Conservation (phyloP, 306 rosid species). For the Abrus precatorius region DNA sequence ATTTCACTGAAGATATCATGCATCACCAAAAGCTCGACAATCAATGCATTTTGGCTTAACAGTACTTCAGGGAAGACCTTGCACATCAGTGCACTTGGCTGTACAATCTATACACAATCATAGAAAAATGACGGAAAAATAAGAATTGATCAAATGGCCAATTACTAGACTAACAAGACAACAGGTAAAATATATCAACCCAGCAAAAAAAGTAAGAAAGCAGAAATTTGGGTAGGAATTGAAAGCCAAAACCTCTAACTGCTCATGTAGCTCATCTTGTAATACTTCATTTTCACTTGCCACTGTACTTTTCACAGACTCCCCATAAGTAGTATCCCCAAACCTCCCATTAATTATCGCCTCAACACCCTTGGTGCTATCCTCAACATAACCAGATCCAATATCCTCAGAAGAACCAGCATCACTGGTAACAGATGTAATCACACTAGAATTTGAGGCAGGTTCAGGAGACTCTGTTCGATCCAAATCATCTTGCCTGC, state of each 20-base stretch:
- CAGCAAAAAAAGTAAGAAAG: not conserved
- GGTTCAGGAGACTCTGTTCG: conserved; percentile 54
- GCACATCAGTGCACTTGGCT: conserved; percentile 38
- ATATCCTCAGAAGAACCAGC: conserved; percentile 69
- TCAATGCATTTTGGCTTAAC: conserved; percentile 37
- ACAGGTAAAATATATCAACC: conserved; percentile 20
- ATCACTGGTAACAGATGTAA: conserved; percentile 65
- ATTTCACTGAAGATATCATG: conserved; percentile 1
- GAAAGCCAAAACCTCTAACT: conserved; percentile 77
- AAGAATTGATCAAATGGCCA: conserved; percentile 38
- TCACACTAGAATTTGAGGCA: conserved; percentile 67
- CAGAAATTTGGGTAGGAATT: conserved; percentile 41
- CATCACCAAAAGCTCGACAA: conserved; percentile 18
- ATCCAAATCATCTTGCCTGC: conserved; percentile 53
- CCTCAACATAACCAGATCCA: conserved; percentile 58
- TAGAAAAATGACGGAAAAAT: conserved; percentile 15
- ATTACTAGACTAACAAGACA: not conserved
- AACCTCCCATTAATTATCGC: conserved; percentile 49
- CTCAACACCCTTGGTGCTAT: conserved; percentile 51
- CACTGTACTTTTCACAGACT: conserved; percentile 47
- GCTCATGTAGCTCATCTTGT: conserved; percentile 50
- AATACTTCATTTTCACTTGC: conserved; percentile 48
- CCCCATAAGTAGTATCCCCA: conserved; percentile 47
- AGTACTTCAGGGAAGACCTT: conserved; percentile 20
- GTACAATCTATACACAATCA: conserved; percentile 24